Evolutionary conservation across 2,329 filamentous ascomycete genomes (phyloP), one percentile per base, ranked within the genome.

Genomic region (Beauveria pseudobassiana): DNA sequence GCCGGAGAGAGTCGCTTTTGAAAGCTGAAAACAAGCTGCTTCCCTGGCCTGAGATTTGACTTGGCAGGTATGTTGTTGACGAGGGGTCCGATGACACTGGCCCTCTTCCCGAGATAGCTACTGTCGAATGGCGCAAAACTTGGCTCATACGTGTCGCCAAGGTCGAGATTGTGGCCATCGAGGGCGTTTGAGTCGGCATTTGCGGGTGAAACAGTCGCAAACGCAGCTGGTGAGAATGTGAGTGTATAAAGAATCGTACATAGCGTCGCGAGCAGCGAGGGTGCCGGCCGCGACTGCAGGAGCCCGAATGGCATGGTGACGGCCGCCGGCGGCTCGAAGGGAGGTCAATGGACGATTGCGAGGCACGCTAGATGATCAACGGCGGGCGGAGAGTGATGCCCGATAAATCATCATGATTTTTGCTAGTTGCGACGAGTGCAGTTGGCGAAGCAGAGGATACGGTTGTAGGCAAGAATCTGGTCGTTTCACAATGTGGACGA

Each of bases 221-320:
- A 80, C 51, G 85, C 88, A 65, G 79, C 78, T 20, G 83, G 81
- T 50, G 80, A 80, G 62, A 82, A 82, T 43, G 89, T 77, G 28
- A 83, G 73, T 62, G 88, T 75, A 70, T 86, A 88, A 48, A 91
- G 71, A 45, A 84, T 69, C 40, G 88, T 68, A 56, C 88, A 70
- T 34, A 84, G 74, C 38, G 85, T 83, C 59, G 86, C 84, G 68
- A 82, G 77, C 59, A 88, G 71, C 62, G 87, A 89, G 68, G 87
- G 85, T 70, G 83, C 83, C 69, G 91, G 83, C 71, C 88, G 87
- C 76, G 86, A 88, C 77, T 90, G 89, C 67, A 90, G 77, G 69
- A 83, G 85, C 72, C 82, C 87, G 73, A 87, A 81, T 74, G 87
- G 77, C 82, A 84, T 84, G 65, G 69, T 73, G 70, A 20, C 49